Evolutionary conservation across 2,329 filamentous ascomycete genomes (phyloP).

Genomic region (Epichloe bromicola): DNA sequence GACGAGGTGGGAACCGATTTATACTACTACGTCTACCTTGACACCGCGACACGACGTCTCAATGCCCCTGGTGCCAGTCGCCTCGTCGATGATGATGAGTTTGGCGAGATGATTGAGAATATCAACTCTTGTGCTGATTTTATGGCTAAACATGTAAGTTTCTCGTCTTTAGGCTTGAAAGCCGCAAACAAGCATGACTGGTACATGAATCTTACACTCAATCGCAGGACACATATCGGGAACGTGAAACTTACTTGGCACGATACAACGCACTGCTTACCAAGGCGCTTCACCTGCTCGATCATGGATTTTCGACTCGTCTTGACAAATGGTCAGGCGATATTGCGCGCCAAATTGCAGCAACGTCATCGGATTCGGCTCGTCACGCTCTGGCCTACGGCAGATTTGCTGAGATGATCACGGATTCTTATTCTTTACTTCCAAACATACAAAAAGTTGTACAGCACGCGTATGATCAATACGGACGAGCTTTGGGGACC

Average conservation of each 20-base stretch:
- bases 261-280: conserved; percentile 72
- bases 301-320: conserved; percentile 40
- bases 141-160: conserved; percentile 70
- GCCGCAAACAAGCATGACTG: not conserved
- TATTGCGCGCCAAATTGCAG: conserved; percentile 39
- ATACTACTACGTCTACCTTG: conserved; percentile 89
- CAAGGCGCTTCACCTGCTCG: conserved; percentile 48
- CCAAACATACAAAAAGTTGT: conserved; percentile 42
- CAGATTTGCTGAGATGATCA: conserved; percentile 44
- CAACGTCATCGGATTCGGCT: conserved; percentile 45
- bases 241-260: conserved; percentile 76
- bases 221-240: conserved; percentile 62
- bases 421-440: conserved; percentile 42
- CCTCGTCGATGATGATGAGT: conserved; percentile 71
- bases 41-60: conserved; percentile 76
- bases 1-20: conserved; percentile 78
- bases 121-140: conserved; percentile 86
- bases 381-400: conserved; percentile 47
- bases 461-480: conserved; percentile 37
- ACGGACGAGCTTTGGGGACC: conserved; percentile 31
- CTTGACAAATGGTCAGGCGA: conserved; percentile 41
- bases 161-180: not conserved
- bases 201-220: not conserved
- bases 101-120: conserved; percentile 76
- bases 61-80: conserved; percentile 86